Evolutionary conservation across 495 filamentous ascomycete species (phyloP), one percentile per base, ranked within the genome.

Genomic region (Trichoderma virens): DNA sequence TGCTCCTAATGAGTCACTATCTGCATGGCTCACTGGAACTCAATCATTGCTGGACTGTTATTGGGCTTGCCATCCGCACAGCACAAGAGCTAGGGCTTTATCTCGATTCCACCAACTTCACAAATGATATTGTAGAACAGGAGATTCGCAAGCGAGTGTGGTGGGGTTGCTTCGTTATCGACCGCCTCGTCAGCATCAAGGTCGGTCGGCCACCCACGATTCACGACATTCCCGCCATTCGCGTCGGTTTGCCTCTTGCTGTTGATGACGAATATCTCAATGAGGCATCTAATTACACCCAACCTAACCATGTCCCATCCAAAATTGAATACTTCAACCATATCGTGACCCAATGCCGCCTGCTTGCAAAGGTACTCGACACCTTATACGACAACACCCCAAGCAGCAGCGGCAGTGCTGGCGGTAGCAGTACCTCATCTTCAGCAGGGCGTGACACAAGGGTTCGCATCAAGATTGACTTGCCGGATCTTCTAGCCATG

Each of bases 171-270:
- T 77, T 74, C 59, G 73, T 73, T 43, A 70, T 74, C n/a, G 75
- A 77, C 64, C 73, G 73, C 25, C 71, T 69, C 2, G 68, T 77
- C 25, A 75, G 75, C 65, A 62, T 74, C 56, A 73, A 76, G 45
- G 70, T 77, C 8, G 69, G 74, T 6, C 74, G 75, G 14, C 75
- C 74, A 2, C 68, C 72, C 9, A 74, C 70, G 38, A 60, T 77
- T 9, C 75, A 64, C 23, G 63, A 60, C 23, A 47, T 38, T 16
- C 63, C 63, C 20, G 31, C 63, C 13, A 64, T 60, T 30, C 63
- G 63, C 6, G 54, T 59, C 5, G 11, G 31, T 0, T 31, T 64
- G 6, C 63, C 63, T 5, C 63, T 59, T 9, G 5, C 63, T 7
- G 54, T 64, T 0, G 63, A 64, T 34, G 63, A 64, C n/a, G 63